A percentile compares a stretch with the other conserved stretches of the same genome.
phyloP scores from a whole-genome alignment of 2,329 filamentous ascomycete species.

The Botrytis sinoallii region DNA sequence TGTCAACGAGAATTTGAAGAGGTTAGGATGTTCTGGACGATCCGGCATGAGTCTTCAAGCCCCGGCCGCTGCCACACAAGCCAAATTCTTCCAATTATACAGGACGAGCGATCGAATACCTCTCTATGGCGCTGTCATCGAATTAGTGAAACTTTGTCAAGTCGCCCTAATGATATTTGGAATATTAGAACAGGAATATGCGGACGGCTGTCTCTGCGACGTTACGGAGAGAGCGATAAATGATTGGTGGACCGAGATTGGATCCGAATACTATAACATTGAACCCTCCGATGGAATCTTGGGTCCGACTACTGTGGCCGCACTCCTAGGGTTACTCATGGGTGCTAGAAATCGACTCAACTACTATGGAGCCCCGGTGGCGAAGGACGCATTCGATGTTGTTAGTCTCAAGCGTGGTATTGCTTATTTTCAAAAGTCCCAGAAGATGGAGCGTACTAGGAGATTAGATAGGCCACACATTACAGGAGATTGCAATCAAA shows the following conservation, averaged over 20 bases:
- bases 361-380: slow-evolving; percentile 76
- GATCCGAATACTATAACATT: slow-evolving; percentile 85
- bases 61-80: slow-evolving; percentile 76
- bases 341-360: slow-evolving; percentile 87
- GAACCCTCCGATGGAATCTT: slow-evolving; percentile 92
- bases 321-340: slow-evolving; percentile 80
- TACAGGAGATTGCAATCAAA: slow-evolving; percentile 75
- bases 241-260: slow-evolving; percentile 96
- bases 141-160: slow-evolving; percentile 89
- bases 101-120: slow-evolving; percentile 79
- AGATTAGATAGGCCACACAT: slow-evolving; percentile 78
- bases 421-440: slow-evolving; percentile 82
- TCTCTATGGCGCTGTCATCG: slow-evolving; percentile 74
- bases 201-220: slow-evolving; percentile 90
- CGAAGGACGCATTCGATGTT: slow-evolving; percentile 90
- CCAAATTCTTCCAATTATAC: slow-evolving; percentile 91
- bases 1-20: slow-evolving; percentile 91
- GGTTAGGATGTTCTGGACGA: slow-evolving; percentile 85
- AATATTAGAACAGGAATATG: slow-evolving; percentile 81
- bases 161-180: slow-evolving; percentile 84
- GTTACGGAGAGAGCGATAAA: slow-evolving; percentile 84
- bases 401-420: slow-evolving; percentile 79
- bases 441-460: slow-evolving; percentile 74
- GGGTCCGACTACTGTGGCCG: slow-evolving; percentile 87
- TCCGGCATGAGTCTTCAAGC: slow-evolving; percentile 77